phyloP scores from a whole-genome alignment of 768 basidiomycete species.

The Mycena kentingensis region DNA sequence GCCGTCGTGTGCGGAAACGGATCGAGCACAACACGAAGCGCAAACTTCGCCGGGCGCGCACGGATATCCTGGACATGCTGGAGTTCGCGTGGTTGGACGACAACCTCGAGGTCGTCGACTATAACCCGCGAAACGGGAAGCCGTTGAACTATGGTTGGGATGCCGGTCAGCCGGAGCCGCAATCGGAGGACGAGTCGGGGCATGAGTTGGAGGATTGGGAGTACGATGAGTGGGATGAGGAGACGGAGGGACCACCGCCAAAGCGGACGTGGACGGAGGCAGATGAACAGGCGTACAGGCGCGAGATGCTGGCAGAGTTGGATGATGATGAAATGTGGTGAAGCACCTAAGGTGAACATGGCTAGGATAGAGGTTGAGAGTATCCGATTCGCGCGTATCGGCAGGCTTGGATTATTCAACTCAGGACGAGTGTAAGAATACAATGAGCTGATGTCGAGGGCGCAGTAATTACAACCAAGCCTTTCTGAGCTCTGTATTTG shows the following conservation, averaged over 20 bases:
- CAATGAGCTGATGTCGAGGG: too few species aligned
- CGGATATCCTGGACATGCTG: neutral
- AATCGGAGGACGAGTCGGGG: neutral
- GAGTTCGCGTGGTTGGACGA: neutral
- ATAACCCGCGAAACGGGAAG: neutral
- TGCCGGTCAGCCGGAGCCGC: neutral
- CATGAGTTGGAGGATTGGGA: neutral
- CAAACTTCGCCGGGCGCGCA: neutral
- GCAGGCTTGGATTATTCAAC: too few species aligned
- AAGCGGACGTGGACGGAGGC: neutral
- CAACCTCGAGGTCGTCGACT: neutral
- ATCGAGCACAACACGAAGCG: too few species aligned
- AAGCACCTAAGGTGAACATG: too few species aligned
- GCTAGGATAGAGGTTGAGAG: neutral
- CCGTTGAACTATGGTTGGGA: neutral
- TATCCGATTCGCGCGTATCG: too few species aligned
- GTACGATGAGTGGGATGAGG: neutral
- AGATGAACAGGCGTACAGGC: neutral
- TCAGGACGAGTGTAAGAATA: too few species aligned
- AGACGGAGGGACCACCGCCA: neutral
- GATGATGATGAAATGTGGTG: neutral
- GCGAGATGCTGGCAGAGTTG: neutral
- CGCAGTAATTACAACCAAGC: too few species aligned
- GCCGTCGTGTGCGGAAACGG: too few species aligned
- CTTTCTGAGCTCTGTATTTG: too few species aligned